Conservation (phyloP, 2,329 filamentous ascomycete species). For the Didymella segeticola region DNA sequence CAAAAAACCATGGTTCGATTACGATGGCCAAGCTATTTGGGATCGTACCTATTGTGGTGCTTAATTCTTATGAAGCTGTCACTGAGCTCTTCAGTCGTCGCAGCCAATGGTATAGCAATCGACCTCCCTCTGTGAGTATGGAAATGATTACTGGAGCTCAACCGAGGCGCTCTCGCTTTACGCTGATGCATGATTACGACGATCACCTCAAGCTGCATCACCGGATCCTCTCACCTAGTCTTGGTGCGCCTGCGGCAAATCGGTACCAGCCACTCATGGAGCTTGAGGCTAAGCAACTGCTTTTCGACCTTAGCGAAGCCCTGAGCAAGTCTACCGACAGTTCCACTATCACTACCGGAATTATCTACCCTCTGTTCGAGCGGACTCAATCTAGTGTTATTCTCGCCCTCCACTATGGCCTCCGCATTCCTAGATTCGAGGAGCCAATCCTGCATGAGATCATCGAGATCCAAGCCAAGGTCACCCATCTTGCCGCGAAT, state of each 20-base stretch:
- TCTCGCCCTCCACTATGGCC: neutral
- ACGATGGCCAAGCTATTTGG: neutral
- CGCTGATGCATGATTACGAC: neutral
- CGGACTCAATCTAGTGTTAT: neutral
- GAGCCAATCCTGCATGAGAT: neutral
- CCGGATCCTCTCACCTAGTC: neutral
- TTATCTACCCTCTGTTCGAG: neutral
- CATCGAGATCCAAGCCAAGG: neutral
- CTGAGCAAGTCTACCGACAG: neutral
- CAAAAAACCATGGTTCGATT: neutral
- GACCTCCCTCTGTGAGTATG: neutral
- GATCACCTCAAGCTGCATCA: neutral
- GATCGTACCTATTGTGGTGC: neutral
- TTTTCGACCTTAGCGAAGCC: neutral
- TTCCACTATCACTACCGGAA: neutral
- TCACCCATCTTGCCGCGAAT: neutral
- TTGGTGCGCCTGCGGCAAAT: neutral
- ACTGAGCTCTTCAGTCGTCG: neutral
- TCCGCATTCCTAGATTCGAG: neutral
- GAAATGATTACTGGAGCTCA: neutral
- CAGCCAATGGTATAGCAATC: neutral
- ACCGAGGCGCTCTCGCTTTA: neutral
- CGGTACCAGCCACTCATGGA: neutral
- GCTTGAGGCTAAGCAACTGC: neutral
- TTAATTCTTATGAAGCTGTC: neutral